Percentiles rank a stretch among this genome's conserved stretches.
These are phyloP conservation scores for Boeremia exigua DNA, from an alignment of 2,329 filamentous ascomycete species.

Conservation along the genomic window DNA sequence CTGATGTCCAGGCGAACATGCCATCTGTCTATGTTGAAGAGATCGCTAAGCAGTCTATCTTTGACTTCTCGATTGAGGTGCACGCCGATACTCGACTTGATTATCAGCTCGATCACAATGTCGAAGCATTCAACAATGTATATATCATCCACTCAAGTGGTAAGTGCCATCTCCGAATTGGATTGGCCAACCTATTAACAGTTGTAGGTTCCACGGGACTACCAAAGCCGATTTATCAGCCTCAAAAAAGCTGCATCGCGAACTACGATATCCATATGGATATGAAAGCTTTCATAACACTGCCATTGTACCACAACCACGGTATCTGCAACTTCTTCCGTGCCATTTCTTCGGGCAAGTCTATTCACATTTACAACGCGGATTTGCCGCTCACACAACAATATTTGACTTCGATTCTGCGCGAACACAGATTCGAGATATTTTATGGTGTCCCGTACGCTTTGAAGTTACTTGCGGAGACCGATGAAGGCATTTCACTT, in stretches of 20 bases:
- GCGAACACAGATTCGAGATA: conserved; percentile 54
- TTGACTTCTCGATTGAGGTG: conserved; percentile 32
- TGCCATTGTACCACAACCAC: conserved; percentile 36
- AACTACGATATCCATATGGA: conserved; percentile 29
- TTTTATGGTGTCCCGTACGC: conserved; percentile 70
- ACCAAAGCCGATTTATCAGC: conserved; percentile 68
- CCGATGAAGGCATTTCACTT: conserved; percentile 60
- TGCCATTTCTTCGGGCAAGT: conserved; percentile 31
- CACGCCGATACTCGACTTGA: conserved; percentile 35
- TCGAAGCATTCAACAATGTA: conserved; percentile 28
- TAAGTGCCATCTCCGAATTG: not conserved
- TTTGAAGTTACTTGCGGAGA: conserved; percentile 67
- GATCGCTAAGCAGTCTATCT: conserved; percentile 22
- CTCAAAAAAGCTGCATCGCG: conserved; percentile 51
- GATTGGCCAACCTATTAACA: no score
- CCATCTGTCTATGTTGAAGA: conserved; percentile 16
- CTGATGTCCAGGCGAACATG: conserved; percentile 17
- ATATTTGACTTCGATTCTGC: conserved; percentile 24
- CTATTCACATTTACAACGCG: conserved; percentile 36
- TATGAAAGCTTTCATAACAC: conserved; percentile 32
- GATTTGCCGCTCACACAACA: conserved; percentile 30
- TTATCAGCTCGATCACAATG: conserved; percentile 25
- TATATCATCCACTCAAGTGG: conserved; percentile 38
- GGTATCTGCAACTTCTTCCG: conserved; percentile 37
- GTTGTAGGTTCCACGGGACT: conserved; percentile 62